Percentiles rank a stretch among this genome's conserved stretches.
Conservation (phyloP, 371 early-diverging fungal genomes). For the Fennellomyces sp. region DNA sequence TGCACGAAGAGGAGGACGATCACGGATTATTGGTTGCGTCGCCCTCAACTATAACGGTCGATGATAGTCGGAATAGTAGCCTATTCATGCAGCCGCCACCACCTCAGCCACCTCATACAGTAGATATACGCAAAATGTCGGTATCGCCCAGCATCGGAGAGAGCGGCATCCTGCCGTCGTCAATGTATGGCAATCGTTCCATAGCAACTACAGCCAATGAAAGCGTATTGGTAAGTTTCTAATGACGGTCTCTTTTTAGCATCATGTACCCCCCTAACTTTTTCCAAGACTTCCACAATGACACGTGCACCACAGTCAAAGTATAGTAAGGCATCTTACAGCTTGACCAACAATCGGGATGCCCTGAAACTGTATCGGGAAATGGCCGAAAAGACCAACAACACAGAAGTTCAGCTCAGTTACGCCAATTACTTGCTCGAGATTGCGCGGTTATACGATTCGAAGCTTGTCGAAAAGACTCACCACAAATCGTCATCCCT, state of each 20-base stretch:
- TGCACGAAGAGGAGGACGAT: neutral
- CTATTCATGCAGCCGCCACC: slow-evolving; percentile 1
- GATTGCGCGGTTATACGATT: slow-evolving; percentile 30
- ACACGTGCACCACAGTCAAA: slow-evolving; percentile 16
- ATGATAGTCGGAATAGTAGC: too few relatives aligned
- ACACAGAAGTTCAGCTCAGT: slow-evolving; percentile 76
- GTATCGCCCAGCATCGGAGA: neutral
- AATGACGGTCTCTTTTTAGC: neutral
- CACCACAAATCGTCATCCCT: neutral
- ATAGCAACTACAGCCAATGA: slow-evolving; percentile 7
- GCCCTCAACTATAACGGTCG: slow-evolving; percentile 2
- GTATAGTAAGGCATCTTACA: slow-evolving; percentile 45
- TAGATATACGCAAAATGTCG: neutral
- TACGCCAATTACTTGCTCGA: slow-evolving; percentile 80
- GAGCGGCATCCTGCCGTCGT: slow-evolving; percentile 3
- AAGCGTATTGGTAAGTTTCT: slow-evolving; percentile 11
- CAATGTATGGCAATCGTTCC: slow-evolving; percentile 10
- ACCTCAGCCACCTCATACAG: neutral
- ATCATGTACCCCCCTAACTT: too few relatives aligned
- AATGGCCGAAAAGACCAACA: slow-evolving; percentile 71
- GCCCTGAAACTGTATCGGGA: slow-evolving; percentile 64
- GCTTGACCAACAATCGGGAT: slow-evolving; percentile 53
- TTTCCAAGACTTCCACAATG: slow-evolving; percentile 16
- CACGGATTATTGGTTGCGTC: slow-evolving; percentile 1
- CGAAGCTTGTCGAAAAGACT: too few relatives aligned